Evolutionary conservation across 257 asterid genomes (phyloP), one percentile per base, ranked within the genome.

Genomic region (Thymus quinquecostatus): DNA sequence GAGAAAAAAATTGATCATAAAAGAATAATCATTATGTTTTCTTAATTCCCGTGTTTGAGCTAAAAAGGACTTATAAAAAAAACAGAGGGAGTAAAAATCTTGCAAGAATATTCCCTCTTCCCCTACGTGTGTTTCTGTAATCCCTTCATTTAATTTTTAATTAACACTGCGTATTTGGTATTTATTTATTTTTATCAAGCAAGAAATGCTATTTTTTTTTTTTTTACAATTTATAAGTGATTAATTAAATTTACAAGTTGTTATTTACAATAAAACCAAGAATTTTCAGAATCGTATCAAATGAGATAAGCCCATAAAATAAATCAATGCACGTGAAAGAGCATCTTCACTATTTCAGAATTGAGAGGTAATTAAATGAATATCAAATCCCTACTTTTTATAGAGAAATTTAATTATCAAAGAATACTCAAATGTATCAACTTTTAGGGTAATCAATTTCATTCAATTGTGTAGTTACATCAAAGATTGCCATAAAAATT

Each of bases 301-400:
- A 69, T 3, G 65, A 69, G 74, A 69, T 38, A 55, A 54, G 34
- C 53, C 27, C n/a, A 36, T 62, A 21, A 51, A 43, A 21, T 21
- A 40, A 63, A 44, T 47, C 10, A 8, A 58, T 13, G 61, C 27
- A 68, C 41, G 53, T 30, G 65, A 14, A 38, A 40, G 32, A 43
- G 33, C 60, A 33, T 58, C 38, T 47, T 32, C 21, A 10, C 69
- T 43, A 64, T 63, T 63, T 41, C n/a, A 45, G 14, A n/a, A 13
- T 38, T 30, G 28, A 27, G 2, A 67, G 13, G 11, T 29, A 43
- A 29, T 44, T 41, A 13, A 5, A 41, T 68, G 12, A 57, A 43
- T 30, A 33, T n/a, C 3, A n/a, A 45, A 59, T 47, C 44, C 45
- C 60, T 33, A 32, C 1, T 32, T 47, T n/a, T 59, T 44, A 36